A percentile compares a stretch with the other conserved stretches of the same genome.
Evolutionary conservation across 768 basidiomycete genomes (phyloP).

Genomic region (Tylopilus sp.): DNA sequence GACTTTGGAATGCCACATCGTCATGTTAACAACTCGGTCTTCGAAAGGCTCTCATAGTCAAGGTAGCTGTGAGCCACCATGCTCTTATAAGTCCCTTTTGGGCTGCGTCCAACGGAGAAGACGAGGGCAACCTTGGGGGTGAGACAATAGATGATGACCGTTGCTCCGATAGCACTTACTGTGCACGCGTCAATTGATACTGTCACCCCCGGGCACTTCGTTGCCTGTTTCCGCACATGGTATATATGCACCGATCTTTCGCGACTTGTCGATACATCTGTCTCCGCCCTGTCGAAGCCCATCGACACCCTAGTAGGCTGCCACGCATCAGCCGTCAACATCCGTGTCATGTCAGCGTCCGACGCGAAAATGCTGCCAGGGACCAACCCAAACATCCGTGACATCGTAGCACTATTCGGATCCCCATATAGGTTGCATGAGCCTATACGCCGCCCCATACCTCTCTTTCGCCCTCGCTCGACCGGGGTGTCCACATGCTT

Average conservation of each 20-base stretch:
- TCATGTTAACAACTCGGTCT: not conserved
- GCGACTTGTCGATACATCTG: not conserved
- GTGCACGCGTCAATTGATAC: not conserved
- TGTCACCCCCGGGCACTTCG: not conserved
- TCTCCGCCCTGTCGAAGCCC: not conserved
- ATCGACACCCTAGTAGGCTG: no score
- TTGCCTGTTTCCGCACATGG: not conserved
- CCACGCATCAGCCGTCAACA: not conserved
- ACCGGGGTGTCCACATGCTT: not conserved
- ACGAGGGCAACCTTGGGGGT: no score
- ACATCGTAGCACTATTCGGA: not conserved
- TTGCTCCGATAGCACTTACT: no score
- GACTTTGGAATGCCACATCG: not conserved
- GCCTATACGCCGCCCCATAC: no score
- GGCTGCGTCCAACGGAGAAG: not conserved
- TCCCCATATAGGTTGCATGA: not conserved
- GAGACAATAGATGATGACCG: no score
- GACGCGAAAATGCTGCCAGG: not conserved
- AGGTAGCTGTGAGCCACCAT: not conserved
- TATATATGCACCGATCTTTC: not conserved
- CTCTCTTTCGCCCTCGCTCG: not conserved
- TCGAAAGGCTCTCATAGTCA: not conserved
- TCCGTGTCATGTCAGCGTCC: not conserved
- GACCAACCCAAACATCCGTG: not conserved
- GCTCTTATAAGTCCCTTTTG: not conserved